A percentile compares a stretch with the other conserved stretches of the same genome.
Evolutionary conservation across 169 alveolate genomes (phyloP).

Genomic region (Cryptosporidium canis): DNA sequence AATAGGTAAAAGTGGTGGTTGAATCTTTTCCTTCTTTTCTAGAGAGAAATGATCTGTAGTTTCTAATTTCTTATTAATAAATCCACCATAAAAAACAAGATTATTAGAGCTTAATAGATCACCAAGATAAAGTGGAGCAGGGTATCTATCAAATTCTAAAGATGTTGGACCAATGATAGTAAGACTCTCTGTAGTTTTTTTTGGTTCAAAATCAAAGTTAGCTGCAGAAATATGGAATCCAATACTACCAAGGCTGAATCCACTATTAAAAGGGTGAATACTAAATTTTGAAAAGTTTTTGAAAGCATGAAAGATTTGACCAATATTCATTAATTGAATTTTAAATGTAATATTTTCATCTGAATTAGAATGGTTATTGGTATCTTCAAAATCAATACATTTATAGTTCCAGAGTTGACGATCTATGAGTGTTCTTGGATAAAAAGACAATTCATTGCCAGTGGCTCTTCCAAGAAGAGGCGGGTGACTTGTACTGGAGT

Average conservation of each 20-base stretch:
- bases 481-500: constrained; percentile 38
- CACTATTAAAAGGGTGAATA: constrained; percentile 53
- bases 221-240: constrained; percentile 19
- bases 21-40: neutral
- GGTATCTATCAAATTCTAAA: constrained; percentile 57
- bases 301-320: neutral
- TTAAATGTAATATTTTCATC: constrained; percentile 6
- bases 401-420: neutral
- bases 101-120: constrained; percentile 18
- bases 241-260: constrained; percentile 60
- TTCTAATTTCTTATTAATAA: neutral
- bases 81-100: constrained; percentile 48
- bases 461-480: constrained; percentile 33
- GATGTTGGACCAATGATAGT: constrained; percentile 48
- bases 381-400: neutral
- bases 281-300: constrained; percentile 25
- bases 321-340: constrained; percentile 40
- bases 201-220: constrained; percentile 7
- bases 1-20: neutral
- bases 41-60: neutral
- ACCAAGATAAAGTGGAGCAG: constrained; percentile 59
- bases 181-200: neutral
- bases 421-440: constrained; percentile 24
- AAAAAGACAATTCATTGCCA: constrained; percentile 53
- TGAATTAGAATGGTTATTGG: neutral